These are phyloP conservation scores for Trypanosoma caninum DNA, from an alignment of 208 protist genomes.

Conservation along the genomic window DNA sequence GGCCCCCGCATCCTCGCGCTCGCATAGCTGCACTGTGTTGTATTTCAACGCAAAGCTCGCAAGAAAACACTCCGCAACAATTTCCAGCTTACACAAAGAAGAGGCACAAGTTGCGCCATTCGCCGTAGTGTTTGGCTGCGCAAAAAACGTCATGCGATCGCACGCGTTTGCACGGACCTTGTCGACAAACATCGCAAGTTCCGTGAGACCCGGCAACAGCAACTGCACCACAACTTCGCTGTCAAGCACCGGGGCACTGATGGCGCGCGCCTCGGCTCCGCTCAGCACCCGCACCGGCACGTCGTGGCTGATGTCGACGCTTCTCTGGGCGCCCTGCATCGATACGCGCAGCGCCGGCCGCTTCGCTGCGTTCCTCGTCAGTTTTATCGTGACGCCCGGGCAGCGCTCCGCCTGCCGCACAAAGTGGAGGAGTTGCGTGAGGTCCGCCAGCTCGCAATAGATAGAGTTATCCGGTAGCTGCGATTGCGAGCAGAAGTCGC, in stretches of 20 bases:
- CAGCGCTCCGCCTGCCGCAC: conserved; percentile 56
- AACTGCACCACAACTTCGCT: conserved; percentile 46
- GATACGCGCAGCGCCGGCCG: conserved; percentile 35
- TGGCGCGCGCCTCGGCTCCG: conserved; percentile 47
- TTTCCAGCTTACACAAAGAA: conserved; percentile 40
- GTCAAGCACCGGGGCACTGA: conserved; percentile 47
- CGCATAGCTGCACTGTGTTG: conserved; percentile 40
- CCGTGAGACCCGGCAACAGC: conserved; percentile 50
- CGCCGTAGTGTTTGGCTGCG: background rate
- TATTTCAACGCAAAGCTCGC: conserved; percentile 67
- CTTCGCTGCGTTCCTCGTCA: conserved; percentile 31
- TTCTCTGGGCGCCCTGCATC: conserved; percentile 34
- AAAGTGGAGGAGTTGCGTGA: conserved; percentile 56
- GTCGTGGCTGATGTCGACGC: conserved; percentile 66
- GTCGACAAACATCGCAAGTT: conserved; percentile 76
- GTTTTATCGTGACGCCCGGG: conserved; percentile 35
- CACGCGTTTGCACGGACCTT: conserved; percentile 63
- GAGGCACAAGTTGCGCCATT: background rate
- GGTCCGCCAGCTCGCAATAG: conserved; percentile 70
- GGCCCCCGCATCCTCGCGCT: conserved; percentile 8
- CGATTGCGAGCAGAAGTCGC: conserved; percentile 71
- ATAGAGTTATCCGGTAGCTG: conserved; percentile 62
- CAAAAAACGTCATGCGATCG: conserved; percentile 52
- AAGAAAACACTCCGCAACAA: conserved; percentile 52
- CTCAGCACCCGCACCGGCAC: conserved; percentile 71